phyloP scores from a whole-genome alignment of 495 filamentous ascomycete species.

The Neurospora africana region DNA sequence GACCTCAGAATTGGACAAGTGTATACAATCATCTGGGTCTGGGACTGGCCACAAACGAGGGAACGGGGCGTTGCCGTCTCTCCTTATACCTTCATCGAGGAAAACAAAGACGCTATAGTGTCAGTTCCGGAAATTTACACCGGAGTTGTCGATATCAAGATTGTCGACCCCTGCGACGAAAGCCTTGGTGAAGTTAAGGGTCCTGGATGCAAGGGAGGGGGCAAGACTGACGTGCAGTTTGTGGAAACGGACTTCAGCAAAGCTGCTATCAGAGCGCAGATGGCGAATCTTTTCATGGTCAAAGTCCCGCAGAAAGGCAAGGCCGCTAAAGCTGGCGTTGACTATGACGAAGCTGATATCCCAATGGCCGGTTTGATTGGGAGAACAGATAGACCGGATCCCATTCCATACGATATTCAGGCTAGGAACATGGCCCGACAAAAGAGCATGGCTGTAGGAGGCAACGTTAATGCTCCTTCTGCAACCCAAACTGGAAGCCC shows the following conservation, averaged over 20 bases:
- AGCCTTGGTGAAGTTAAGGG: constrained; percentile 22
- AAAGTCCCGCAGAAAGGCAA: constrained; percentile 17
- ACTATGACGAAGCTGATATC: constrained; percentile 9
- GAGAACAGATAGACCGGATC: not conserved
- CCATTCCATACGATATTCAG: not conserved
- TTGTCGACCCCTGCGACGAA: constrained; percentile 28
- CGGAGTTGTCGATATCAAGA: constrained; percentile 66
- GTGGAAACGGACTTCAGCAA: constrained; percentile 12
- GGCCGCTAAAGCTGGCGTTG: constrained; percentile 6
- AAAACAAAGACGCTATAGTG: constrained; percentile 36
- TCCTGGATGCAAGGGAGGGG: constrained; percentile 13
- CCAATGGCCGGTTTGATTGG: constrained; percentile 16
- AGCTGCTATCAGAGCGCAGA: constrained; percentile 26
- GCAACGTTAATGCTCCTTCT: not conserved
- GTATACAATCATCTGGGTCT: constrained; percentile 83
- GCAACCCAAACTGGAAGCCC: not conserved
- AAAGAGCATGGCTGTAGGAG: not conserved
- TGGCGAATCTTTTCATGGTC: constrained; percentile 27
- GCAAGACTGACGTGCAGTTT: constrained; percentile 16
- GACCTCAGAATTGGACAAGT: constrained; percentile 39
- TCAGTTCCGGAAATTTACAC: constrained; percentile 58
- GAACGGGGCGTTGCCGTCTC: constrained; percentile 16
- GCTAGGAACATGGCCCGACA: not conserved
- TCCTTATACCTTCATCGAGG: constrained; percentile 13
- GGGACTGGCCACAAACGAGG: constrained; percentile 64